These are phyloP conservation scores for Euclidium syriacum DNA, from an alignment of 345 rosid genomes.

Conservation along the genomic window DNA sequence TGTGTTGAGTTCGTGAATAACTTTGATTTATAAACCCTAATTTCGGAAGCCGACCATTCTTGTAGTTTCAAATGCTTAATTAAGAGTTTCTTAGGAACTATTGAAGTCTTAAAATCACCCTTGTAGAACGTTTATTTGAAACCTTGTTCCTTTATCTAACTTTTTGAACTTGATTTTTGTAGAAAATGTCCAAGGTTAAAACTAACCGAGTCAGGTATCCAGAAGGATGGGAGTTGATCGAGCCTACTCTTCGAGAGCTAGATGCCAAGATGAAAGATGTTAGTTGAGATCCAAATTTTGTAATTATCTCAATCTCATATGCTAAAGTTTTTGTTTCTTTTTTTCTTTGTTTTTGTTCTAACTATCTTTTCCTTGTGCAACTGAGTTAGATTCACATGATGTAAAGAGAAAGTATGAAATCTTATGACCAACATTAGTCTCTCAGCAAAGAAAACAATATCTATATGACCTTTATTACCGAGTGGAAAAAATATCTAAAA, in stretches of 20 bases:
- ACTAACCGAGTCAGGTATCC: constrained; percentile 63
- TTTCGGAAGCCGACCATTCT: neutral
- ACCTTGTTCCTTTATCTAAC: neutral
- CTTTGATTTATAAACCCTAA: neutral
- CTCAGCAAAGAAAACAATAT: constrained; percentile 74
- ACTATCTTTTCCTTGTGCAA: constrained; percentile 31
- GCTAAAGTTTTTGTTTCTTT: neutral
- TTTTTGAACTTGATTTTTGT: neutral
- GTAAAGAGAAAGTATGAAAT: constrained; percentile 80
- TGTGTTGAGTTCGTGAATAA: neutral
- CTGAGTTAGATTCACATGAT: constrained; percentile 74
- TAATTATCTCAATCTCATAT: neutral
- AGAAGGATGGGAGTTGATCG: constrained; percentile 81
- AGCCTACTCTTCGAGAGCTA: constrained; percentile 64
- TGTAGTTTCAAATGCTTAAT: neutral
- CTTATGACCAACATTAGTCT: constrained; percentile 70
- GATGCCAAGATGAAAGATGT: constrained; percentile 88
- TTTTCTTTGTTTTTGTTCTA: neutral
- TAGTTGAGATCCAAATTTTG: neutral
- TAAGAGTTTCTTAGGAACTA: neutral
- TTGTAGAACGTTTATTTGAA: neutral
- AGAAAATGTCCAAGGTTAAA: constrained; percentile 64
- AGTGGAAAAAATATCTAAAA: constrained; percentile 64
- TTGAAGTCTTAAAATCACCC: too few relatives aligned
- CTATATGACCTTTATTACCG: constrained; percentile 60